Evolutionary conservation across 2,329 filamentous ascomycete genomes (phyloP).

Genomic region (Colletotrichum melonis): DNA sequence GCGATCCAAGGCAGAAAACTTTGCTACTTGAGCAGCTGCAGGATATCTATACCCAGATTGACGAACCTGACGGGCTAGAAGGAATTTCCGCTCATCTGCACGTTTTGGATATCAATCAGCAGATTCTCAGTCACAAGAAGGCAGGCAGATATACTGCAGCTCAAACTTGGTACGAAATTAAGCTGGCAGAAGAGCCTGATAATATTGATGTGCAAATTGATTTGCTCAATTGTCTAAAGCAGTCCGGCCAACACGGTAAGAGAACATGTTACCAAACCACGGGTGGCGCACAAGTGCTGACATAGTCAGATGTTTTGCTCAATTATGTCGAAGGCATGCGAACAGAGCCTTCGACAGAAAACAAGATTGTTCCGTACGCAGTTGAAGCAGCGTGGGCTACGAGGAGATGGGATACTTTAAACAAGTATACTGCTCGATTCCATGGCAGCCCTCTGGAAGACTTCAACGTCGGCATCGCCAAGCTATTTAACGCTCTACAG

Average conservation of each 20-base stretch:
- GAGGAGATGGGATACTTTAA: slow-evolving; percentile 80
- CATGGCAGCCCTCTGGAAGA: slow-evolving; percentile 67
- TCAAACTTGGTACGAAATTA: slow-evolving; percentile 97
- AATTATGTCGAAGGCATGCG: slow-evolving; percentile 87
- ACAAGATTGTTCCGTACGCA: slow-evolving; percentile 82
- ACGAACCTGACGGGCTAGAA: slow-evolving; percentile 96
- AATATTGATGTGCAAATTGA: slow-evolving; percentile 84
- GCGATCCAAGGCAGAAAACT: slow-evolving; percentile 65
- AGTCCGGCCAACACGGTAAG: slow-evolving; percentile 93
- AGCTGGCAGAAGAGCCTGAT: slow-evolving; percentile 81
- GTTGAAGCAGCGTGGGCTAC: slow-evolving; percentile 94
- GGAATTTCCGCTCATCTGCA: slow-evolving; percentile 91
- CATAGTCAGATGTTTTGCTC: slow-evolving; percentile 77
- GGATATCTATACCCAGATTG: slow-evolving; percentile 95
- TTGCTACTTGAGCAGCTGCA: slow-evolving; percentile 83
- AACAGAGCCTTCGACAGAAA: slow-evolving; percentile 60
- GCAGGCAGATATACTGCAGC: slow-evolving; percentile 93
- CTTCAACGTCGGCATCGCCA: slow-evolving; percentile 85
- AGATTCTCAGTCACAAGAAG: slow-evolving; percentile 92
- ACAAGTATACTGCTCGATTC: slow-evolving; percentile 71
- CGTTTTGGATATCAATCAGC: slow-evolving; percentile 90
- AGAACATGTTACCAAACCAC: slow-evolving; percentile 9
- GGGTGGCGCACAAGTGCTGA: background rate
- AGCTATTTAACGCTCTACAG: slow-evolving; percentile 68
- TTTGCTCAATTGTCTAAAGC: slow-evolving; percentile 87